Conservation (phyloP, 2,329 filamentous ascomycete species). For the Colletotrichum siamense region DNA sequence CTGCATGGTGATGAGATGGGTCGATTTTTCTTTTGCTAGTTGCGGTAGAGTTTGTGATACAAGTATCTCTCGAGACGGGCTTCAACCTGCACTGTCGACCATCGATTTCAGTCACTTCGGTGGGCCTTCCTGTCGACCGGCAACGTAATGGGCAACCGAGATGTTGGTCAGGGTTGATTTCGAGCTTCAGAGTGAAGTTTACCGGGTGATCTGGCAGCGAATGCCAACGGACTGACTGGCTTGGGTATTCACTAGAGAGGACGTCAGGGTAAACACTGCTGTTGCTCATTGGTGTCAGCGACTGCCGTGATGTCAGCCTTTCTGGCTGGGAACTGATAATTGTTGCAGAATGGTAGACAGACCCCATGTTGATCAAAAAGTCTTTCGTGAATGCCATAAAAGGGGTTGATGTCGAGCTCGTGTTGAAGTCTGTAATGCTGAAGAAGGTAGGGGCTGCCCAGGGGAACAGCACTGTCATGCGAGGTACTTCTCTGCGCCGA, state of each 20-base stretch:
- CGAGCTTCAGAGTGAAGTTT: neutral
- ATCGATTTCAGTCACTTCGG: neutral
- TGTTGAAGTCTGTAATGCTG: neutral
- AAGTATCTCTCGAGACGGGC: neutral
- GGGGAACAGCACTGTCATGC: neutral
- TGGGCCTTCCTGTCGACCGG: neutral
- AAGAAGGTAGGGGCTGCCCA: neutral
- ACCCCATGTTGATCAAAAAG: neutral
- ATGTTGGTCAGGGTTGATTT: neutral
- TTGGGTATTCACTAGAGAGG: neutral
- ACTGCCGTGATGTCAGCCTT: neutral
- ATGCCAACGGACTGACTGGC: neutral
- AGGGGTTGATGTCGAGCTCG: neutral
- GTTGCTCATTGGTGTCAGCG: neutral
- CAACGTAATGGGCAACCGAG: neutral
- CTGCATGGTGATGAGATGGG: conserved; percentile 7
- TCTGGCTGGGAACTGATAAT: neutral
- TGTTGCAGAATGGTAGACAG: neutral
- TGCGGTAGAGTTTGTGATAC: neutral
- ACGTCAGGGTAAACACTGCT: neutral
- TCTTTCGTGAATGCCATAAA: neutral
- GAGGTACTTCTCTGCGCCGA: neutral
- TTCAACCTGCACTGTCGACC: neutral
- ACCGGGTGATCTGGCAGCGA: neutral
- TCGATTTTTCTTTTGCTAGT: neutral